Conservation (phyloP, 73 alveolate genomes). For the Tetrahymena thermophila region DNA sequence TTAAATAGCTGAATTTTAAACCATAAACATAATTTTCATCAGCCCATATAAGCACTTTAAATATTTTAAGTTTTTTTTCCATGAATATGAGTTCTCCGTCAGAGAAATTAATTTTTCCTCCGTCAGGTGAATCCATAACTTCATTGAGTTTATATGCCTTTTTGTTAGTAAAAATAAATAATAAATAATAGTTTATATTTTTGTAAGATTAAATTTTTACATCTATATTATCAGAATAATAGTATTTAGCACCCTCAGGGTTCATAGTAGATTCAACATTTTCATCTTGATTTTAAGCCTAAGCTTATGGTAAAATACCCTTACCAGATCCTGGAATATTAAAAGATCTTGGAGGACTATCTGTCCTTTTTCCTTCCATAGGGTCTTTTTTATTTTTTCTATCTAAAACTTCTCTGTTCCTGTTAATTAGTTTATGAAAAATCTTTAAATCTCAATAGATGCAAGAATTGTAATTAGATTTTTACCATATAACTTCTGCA, state of each 20-base stretch:
- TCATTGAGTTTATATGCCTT: neutral
- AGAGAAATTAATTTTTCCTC: neutral
- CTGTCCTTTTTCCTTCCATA: neutral
- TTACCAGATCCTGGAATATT: neutral
- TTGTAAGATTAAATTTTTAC: neutral
- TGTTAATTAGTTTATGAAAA: neutral
- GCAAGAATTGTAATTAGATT: neutral
- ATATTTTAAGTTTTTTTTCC: neutral
- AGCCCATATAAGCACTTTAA: neutral
- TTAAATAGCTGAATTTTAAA: neutral
- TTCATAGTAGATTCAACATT: neutral
- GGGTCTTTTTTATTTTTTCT: neutral
- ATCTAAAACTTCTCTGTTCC: neutral
- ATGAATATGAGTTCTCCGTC: neutral
- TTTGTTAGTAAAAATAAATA: neutral
- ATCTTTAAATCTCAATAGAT: neutral
- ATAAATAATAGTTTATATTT: neutral
- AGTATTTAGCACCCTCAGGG: neutral
- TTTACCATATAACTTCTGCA: neutral
- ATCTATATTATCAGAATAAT: neutral
- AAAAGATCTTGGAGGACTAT: neutral
- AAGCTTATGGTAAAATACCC: neutral
- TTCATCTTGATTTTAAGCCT: neutral
- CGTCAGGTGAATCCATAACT: neutral
- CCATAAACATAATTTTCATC: neutral